These are phyloP conservation scores for Populus deltoides DNA, from an alignment of 345 rosid species.

Conservation along the genomic window DNA sequence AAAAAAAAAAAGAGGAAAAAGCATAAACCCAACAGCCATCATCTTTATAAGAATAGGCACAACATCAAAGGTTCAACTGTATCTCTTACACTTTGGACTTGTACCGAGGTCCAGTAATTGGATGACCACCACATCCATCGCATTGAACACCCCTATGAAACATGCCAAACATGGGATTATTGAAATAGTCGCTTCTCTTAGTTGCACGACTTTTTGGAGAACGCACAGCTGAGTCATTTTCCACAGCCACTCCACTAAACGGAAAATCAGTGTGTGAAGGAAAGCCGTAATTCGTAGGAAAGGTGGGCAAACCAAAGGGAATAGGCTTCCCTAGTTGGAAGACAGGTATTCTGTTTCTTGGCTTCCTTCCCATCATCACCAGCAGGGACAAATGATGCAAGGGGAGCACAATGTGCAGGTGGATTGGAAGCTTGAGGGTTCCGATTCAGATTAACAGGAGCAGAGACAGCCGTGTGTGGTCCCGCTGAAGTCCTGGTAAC, in stretches of 20 bases:
- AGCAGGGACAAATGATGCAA: not conserved
- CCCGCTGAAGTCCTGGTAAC: conserved; percentile 4
- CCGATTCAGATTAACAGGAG: conserved; percentile 41
- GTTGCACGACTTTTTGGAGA: conserved; percentile 13
- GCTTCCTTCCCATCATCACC: conserved; percentile 27
- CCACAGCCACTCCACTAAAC: conserved; percentile 46
- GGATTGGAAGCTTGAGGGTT: conserved; percentile 21
- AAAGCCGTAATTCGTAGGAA: not conserved
- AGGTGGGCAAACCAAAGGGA: not conserved
- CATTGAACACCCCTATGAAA: conserved; percentile 86
- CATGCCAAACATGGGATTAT: conserved; percentile 37
- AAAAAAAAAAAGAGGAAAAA: not conserved
- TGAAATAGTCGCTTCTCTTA: conserved; percentile 27
- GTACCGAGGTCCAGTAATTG: conserved; percentile 83
- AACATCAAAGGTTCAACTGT: not conserved
- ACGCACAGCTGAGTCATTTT: conserved; percentile 14
- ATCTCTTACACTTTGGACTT: conserved; percentile 85
- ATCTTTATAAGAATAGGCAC: not conserved
- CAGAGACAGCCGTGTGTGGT: conserved; percentile 3
- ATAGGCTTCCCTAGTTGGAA: conserved; percentile 15
- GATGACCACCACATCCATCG: conserved; percentile 87
- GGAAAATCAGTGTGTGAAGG: conserved; percentile 41
- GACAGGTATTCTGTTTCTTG: conserved; percentile 12
- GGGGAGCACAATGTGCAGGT: not conserved
- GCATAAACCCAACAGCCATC: not conserved